Conservation (phyloP, 257 asterid species). For the Anisodus tanguticus region DNA sequence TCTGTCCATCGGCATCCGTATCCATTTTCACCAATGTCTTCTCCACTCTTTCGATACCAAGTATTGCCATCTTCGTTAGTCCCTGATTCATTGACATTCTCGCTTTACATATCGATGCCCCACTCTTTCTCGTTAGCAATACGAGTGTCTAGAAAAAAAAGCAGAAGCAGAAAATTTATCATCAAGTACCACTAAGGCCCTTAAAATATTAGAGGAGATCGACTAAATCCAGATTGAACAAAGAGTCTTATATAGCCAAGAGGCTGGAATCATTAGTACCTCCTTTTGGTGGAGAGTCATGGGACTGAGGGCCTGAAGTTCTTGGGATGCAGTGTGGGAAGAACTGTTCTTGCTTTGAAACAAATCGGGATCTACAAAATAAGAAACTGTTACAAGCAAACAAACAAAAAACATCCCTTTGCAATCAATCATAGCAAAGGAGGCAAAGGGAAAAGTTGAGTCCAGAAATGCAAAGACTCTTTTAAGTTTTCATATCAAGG, state of each 20-base stretch:
- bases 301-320: slow-evolving; percentile 88
- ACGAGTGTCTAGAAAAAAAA: slow-evolving; percentile 74
- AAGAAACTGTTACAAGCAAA: neutral
- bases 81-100: slow-evolving; percentile 74
- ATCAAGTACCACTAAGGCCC: neutral
- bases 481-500: neutral
- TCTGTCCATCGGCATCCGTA: slow-evolving; percentile 92
- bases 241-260: too few species aligned
- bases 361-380: slow-evolving; percentile 58
- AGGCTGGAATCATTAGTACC: slow-evolving; percentile 56
- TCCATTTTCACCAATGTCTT: slow-evolving; percentile 92
- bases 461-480: neutral
- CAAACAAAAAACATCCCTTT: neutral
- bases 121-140: slow-evolving; percentile 98
- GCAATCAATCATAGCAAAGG: neutral
- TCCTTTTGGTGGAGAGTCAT: slow-evolving; percentile 96
- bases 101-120: slow-evolving; percentile 82
- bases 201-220: neutral
- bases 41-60: slow-evolving; percentile 93
- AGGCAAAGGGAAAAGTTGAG: slow-evolving; percentile 1
- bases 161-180: slow-evolving; percentile 1
- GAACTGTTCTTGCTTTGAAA: slow-evolving; percentile 73
- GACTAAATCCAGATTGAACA: neutral
- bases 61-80: slow-evolving; percentile 90
- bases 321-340: slow-evolving; percentile 74